Evolutionary conservation across 805 yeast genomes (phyloP), one percentile per base, ranked within the genome.

Genomic region (Wickerhamiella nectarea): DNA sequence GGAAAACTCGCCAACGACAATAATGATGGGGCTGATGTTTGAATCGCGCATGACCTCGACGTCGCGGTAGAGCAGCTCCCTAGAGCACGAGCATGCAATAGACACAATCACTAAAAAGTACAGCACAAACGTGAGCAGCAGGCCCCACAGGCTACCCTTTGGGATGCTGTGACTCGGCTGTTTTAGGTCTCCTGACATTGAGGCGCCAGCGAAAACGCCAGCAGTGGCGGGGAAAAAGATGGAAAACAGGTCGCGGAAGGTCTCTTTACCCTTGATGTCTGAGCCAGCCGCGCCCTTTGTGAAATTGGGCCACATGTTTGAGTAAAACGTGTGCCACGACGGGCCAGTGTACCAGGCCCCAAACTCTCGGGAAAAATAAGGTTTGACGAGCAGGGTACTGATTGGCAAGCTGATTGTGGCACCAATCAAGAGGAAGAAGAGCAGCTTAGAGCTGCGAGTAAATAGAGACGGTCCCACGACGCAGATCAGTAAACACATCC

Each of bases 221-320:
- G 97, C 95, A 0, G 98, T 89, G 1, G 98, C 95, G 9, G 98
- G 96, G 66, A 91, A 91, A 59, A 91, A 85, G 36, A 91, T 83
- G 3, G 97, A 97, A 71, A 91, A 91, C 50, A 93, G 63, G 57
- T 82, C 80, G 44, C 78, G 75, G 56, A 89, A 85, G 1, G 78
- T 84, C 58, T 89, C 97, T 12, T 70, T 75, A 0, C 64, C 63
- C 7, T 59, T 51, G 20, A 70, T 50, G 22, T 78, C 75, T 3
- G 94, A 83, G 0, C 97, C 98, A 4, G 95, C 96, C 2, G 97
- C 96, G 18, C 91, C 91, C 31, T 72, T 68, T 0, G 96, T 86
- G 59, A 85, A 85, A 42, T 73, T 70, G 0, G 97, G 97, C 52
- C 72, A 66, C 41, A 89, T 53, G 56, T 91, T 91, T 2, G 67